Conservation (phyloP, 768 basidiomycete species). For the Jaapia argillacea region DNA sequence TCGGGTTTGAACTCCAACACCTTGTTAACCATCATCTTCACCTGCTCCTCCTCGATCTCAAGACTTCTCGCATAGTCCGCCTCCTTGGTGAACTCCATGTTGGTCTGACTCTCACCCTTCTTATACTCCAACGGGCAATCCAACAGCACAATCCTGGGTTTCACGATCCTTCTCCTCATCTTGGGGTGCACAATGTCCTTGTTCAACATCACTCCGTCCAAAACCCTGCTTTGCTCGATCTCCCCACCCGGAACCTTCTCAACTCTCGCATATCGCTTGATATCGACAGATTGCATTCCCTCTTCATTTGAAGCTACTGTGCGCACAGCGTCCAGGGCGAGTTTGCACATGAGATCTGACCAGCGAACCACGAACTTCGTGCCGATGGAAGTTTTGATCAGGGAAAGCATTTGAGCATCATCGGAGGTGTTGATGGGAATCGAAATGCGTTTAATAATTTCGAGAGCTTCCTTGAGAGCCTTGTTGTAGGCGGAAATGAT, state of each 20-base stretch:
- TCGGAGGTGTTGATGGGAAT: slow-evolving; percentile 79
- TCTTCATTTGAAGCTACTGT: slow-evolving; percentile 74
- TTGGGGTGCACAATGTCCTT: slow-evolving; percentile 98
- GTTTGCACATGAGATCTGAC: slow-evolving; percentile 95
- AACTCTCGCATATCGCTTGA: slow-evolving; percentile 95
- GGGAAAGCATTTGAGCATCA: slow-evolving; percentile 86
- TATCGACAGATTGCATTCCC: slow-evolving; percentile 83
- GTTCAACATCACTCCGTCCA: slow-evolving; percentile 93
- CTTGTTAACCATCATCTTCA: slow-evolving; percentile 75
- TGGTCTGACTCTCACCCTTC: slow-evolving; percentile 97
- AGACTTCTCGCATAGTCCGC: slow-evolving; percentile 87
- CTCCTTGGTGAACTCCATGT: slow-evolving; percentile 96
- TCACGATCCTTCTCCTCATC: slow-evolving; percentile 86
- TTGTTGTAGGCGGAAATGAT: slow-evolving; percentile 98
- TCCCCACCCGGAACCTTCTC: slow-evolving; percentile 98
- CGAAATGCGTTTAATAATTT: slow-evolving; percentile 81
- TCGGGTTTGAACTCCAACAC: slow-evolving; percentile 93
- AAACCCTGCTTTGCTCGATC: slow-evolving; percentile 84
- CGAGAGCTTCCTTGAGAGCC: slow-evolving; percentile 85
- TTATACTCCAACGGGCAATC: slow-evolving; percentile 98
- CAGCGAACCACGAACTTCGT: slow-evolving; percentile 96
- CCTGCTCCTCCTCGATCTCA: slow-evolving; percentile 95
- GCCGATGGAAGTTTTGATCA: slow-evolving; percentile 98
- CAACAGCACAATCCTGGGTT: slow-evolving; percentile 81
- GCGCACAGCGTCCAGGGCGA: slow-evolving; percentile 88